Evolutionary conservation across 768 basidiomycete genomes (phyloP).

Genomic region (Suillus sp.): DNA sequence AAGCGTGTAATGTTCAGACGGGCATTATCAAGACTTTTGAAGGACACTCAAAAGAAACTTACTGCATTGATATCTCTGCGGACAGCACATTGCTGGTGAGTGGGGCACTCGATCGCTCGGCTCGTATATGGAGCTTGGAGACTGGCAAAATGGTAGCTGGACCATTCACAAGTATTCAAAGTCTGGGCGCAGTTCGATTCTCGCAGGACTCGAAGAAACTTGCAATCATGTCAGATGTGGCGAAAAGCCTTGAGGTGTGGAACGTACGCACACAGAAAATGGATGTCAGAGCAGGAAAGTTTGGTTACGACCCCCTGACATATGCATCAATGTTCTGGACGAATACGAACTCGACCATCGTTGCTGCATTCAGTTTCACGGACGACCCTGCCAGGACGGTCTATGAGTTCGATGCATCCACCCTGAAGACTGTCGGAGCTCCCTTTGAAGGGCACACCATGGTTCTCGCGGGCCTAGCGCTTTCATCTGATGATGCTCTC

Average conservation of each 20-base stretch:
- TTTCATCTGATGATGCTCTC: background rate
- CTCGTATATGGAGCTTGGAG: background rate
- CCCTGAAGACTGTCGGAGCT: background rate
- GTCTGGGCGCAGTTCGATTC: slow-evolving; percentile 1
- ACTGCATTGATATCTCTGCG: background rate
- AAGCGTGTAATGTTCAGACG: background rate
- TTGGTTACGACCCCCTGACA: background rate
- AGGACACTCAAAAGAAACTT: background rate
- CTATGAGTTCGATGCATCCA: slow-evolving; percentile 3
- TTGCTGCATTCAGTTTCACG: background rate
- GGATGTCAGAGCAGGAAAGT: background rate
- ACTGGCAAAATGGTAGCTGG: background rate
- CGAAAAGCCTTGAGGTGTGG: background rate
- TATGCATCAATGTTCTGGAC: background rate
- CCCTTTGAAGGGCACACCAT: slow-evolving; percentile 1
- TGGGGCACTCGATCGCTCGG: background rate
- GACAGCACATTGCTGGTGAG: background rate
- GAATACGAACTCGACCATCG: background rate
- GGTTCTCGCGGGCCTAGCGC: background rate
- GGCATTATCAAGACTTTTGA: background rate
- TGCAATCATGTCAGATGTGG: background rate
- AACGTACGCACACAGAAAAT: background rate
- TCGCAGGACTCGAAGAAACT: background rate
- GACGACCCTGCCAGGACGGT: background rate
- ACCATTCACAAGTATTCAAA: background rate